Evolutionary conservation across 2,329 filamentous ascomycete genomes (phyloP).

Genomic region (Cadophora malorum): DNA sequence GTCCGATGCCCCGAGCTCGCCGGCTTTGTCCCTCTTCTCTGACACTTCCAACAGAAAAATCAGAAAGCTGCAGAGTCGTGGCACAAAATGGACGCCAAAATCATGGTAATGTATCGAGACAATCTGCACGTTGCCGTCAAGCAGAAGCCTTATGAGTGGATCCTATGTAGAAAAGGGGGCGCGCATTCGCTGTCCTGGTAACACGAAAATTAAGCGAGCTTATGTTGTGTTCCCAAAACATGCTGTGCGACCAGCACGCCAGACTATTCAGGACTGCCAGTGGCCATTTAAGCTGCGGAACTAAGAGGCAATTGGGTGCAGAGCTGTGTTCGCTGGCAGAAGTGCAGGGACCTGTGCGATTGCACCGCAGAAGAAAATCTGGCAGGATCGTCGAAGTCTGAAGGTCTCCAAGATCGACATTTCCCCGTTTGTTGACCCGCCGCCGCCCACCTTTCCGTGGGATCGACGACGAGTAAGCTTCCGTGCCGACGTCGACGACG

Average conservation of each 20-base stretch:
- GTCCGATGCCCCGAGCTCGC: not conserved
- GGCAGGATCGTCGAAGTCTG: not conserved
- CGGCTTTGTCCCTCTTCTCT: not conserved
- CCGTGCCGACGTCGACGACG: not conserved
- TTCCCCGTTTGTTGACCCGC: not conserved
- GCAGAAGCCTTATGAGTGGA: slow-evolving; percentile 3
- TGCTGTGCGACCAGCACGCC: not conserved
- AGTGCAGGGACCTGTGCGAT: not conserved
- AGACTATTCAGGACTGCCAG: slow-evolving; percentile 4
- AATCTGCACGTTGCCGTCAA: slow-evolving; percentile 1
- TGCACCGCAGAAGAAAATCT: not conserved
- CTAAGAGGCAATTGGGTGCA: not conserved
- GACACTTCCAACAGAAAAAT: not conserved
- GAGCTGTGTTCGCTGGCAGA: slow-evolving; percentile 7
- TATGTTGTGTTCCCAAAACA: slow-evolving; percentile 1
- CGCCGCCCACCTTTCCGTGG: not conserved
- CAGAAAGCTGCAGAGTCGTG: not conserved
- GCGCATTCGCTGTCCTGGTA: not conserved
- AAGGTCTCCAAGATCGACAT: not conserved
- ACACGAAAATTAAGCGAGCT: slow-evolving; percentile 16
- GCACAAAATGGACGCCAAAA: not conserved
- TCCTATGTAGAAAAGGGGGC: slow-evolving; percentile 10
- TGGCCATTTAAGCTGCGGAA: slow-evolving; percentile 5
- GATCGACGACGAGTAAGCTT: slow-evolving; percentile 1
- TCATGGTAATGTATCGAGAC: not conserved